phyloP scores from a whole-genome alignment of 1,284 basidiomycete species.

The Rhodotorula sp. region DNA sequence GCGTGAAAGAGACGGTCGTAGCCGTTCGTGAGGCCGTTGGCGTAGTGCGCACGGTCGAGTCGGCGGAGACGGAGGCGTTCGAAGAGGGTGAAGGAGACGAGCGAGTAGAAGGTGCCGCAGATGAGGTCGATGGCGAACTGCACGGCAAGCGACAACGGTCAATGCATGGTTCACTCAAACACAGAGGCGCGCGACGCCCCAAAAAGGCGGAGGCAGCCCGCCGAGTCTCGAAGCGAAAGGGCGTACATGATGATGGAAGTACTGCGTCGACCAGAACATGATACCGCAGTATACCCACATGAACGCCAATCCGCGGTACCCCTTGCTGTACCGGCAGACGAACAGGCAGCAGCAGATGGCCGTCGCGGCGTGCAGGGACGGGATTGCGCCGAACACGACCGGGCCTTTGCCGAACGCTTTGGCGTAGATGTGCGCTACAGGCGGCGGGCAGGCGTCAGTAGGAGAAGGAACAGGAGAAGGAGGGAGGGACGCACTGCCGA shows the following conservation, averaged over 20 bases:
- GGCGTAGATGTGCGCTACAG: conserved; percentile 40
- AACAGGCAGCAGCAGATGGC: conserved; percentile 41
- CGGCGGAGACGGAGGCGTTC: conserved; percentile 34
- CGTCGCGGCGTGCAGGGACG: conserved; percentile 45
- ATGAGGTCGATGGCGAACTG: conserved; percentile 44
- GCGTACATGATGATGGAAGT: conserved; percentile 42
- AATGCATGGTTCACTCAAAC: too few species aligned
- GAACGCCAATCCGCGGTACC: conserved; percentile 27
- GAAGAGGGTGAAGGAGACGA: conserved; percentile 36
- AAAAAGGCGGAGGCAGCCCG: too few species aligned
- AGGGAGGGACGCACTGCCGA: conserved; percentile 34
- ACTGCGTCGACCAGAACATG: conserved; percentile 44
- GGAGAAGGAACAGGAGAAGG: not conserved
- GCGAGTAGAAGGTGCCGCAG: conserved; percentile 38
- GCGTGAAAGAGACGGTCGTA: conserved; percentile 34
- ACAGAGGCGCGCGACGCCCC: too few species aligned
- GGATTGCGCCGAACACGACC: conserved; percentile 45
- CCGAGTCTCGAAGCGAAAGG: too few species aligned
- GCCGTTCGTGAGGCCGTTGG: conserved; percentile 40
- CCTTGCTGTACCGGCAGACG: conserved; percentile 39
- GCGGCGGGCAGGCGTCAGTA: not conserved
- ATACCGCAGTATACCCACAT: conserved; percentile 35
- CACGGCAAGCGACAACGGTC: not conserved
- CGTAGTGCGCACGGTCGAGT: conserved; percentile 35
- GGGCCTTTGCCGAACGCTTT: conserved; percentile 42